Evolutionary conservation across 129 eudicot genomes (phyloP).

Genomic region (Centrapalus pauciflorus): DNA sequence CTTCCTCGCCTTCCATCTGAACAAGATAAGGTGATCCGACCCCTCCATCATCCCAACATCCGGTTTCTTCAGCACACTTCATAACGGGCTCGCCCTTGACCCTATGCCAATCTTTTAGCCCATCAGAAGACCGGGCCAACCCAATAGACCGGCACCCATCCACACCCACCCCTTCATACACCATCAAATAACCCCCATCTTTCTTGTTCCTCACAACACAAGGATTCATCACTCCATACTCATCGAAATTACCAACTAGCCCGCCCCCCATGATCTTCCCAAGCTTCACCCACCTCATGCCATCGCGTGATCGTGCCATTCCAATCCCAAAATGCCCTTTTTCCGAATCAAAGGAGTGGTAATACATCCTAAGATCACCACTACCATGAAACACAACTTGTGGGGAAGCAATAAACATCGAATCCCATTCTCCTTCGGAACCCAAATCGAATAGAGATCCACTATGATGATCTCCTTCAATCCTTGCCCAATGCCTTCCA

Average conservation of each 20-base stretch:
- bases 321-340: slow-evolving; percentile 55
- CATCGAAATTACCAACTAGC: slow-evolving; percentile 47
- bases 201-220: slow-evolving; percentile 50
- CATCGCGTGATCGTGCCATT: slow-evolving; percentile 86
- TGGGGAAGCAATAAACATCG: slow-evolving; percentile 73
- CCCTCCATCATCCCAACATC: slow-evolving; percentile 67
- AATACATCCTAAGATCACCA: slow-evolving; percentile 88
- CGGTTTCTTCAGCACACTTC: slow-evolving; percentile 36
- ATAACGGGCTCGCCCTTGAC: slow-evolving; percentile 43
- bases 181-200: slow-evolving; percentile 90
- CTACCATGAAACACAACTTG: slow-evolving; percentile 69
- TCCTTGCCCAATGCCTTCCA: slow-evolving; percentile 96
- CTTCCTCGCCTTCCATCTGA: slow-evolving; percentile 75
- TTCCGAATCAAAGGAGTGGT: slow-evolving; percentile 67
- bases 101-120: slow-evolving; percentile 66
- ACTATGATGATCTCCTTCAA: slow-evolving; percentile 93
- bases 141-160: slow-evolving; percentile 71
- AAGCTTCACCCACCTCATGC: slow-evolving; percentile 77
- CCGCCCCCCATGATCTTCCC: slow-evolving; percentile 76
- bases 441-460: slow-evolving; percentile 90
- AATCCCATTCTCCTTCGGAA: slow-evolving; percentile 80
- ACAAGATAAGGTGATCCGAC: slow-evolving; percentile 85
- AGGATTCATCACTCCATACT: slow-evolving; percentile 61
- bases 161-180: slow-evolving; percentile 77
- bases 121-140: slow-evolving; percentile 61